phyloP scores from a whole-genome alignment of 805 yeast species.

The Lachancea kluyveri region DNA sequence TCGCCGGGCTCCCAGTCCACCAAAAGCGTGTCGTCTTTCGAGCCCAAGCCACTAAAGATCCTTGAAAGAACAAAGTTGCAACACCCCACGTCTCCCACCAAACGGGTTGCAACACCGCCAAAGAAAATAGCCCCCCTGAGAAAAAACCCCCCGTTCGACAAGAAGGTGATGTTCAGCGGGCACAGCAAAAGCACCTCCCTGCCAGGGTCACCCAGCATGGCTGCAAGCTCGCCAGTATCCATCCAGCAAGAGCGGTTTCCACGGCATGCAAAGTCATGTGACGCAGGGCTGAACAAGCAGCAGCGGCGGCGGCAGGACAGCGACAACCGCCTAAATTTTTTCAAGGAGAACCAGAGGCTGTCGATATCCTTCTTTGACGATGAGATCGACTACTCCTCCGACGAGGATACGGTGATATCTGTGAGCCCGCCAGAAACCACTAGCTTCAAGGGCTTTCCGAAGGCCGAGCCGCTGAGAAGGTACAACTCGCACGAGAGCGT shows the following conservation, averaged over 20 bases:
- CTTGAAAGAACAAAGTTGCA: slow-evolving; percentile 14
- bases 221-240: slow-evolving; percentile 4
- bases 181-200: slow-evolving; percentile 11
- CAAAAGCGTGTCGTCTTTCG: slow-evolving; percentile 13
- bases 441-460: background rate
- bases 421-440: slow-evolving; percentile 8
- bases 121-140: slow-evolving; percentile 3
- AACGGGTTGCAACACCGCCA: slow-evolving; percentile 7
- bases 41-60: slow-evolving; percentile 24
- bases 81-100: slow-evolving; percentile 1
- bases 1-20: slow-evolving; percentile 19
- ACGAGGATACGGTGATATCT: slow-evolving; percentile 23
- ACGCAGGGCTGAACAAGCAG: slow-evolving; percentile 20
- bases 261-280: slow-evolving; percentile 24
- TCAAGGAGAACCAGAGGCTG: slow-evolving; percentile 29
- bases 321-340: slow-evolving; percentile 13
- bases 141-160: background rate
- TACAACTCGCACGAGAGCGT: slow-evolving; percentile 32
- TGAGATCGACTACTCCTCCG: slow-evolving; percentile 15
- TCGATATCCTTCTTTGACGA: slow-evolving; percentile 29
- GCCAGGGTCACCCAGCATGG: slow-evolving; percentile 19
- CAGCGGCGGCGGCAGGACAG: slow-evolving; percentile 2
- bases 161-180: background rate
- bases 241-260: no score
- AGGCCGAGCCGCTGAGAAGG: slow-evolving; percentile 20